Evolutionary conservation across 305 asterid species (phyloP), one percentile per base, ranked within the genome.

Genomic region (Galium porrigens): DNA sequence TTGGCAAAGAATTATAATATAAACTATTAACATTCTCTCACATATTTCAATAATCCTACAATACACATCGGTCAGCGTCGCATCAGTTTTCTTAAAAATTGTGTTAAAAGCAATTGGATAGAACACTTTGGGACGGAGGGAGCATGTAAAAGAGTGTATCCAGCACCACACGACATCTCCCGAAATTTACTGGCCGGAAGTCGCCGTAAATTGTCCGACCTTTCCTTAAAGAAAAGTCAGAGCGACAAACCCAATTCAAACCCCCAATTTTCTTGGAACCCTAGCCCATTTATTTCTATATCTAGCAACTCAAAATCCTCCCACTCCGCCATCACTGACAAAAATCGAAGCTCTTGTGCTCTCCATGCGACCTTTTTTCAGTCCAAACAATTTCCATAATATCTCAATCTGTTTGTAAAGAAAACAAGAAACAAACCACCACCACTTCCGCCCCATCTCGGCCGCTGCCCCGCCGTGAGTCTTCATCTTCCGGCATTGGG

Each of bases 251-350:
- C n/a, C 29, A 18, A 61, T 39, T 25, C 58, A 53, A 53, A 6
- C n/a, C 39, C 56, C 67, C 67, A 30, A 29, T 27, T 25, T 44
- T 46, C n/a, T 63, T 27, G 67, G 67, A 63, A 29, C 67, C 67
- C 67, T 63, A 63, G 6, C 55, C 10, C 0, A 53, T 18, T 18
- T 48, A 48, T 48, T 48, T 2, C 54, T n/a, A 48, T 48, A 48
- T 48, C 54, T 48, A 48, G n/a, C 54, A 48, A 17, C 12, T 2
- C 51, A 7, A 44, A 48, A 4, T 6, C 22, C 1, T 5, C 22
- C 49, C 51, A 44, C 2, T 44, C 17, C 51, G 51, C 51, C 51
- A 44, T 44, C 14, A 44, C 44, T 1, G 44, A 15, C 51, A 14
- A 44, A 44, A 3, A 44, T 14, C 51, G 6, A 3, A 44, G 51